Base-by-base conservation (phyloP, 2,329 filamentous ascomycete genomes). In the Fusarium sp. region DNA sequence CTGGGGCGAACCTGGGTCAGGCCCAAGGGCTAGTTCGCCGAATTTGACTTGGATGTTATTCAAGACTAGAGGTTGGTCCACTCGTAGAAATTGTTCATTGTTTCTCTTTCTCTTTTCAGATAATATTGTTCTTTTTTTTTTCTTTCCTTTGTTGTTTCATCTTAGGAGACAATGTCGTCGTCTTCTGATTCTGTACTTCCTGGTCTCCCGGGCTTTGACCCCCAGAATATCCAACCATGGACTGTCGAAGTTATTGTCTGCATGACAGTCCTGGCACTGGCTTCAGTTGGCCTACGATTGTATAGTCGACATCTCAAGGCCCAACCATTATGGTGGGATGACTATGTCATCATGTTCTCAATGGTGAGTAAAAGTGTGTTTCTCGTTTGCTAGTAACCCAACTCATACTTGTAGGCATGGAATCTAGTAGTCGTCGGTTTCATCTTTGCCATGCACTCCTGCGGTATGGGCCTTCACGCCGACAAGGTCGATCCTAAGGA, bases 271-370 rank as follows among this genome's bases (percentile, higher is more conserved):
- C 73, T 85, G 25, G 79, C 82, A 2, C 65, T 81, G 16, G 36
- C 77, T 1, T 73, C 77, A 3, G 81, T 84, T 11, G 73, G 38
- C n/a, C 72, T 84, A 13, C 78, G 83, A 2, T 54, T 85, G 5
- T 58, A 79, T 27, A 81, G 81, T 60, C 81, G 83, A 10, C 77
- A 77, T 53, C 72, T 83, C 46, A 82, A 81, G 49, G 79, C 74
- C 3, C 82, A 83, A 60, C 72, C 74, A 62, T 70, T 84, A 5
- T 85, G 83, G 83, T 84, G 82, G 83, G 83, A 85, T 74, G 83
- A 85, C 70, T 84, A 79, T 71, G 77, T 83, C 73, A 82, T 85
- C 60, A 61, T 84, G 0, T 83, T 81, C 55, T 84, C 83, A 1
- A 81, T 83, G 83, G 83, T 84, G 58, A 64, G 67, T 11, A 14